A percentile compares a stretch with the other conserved stretches of the same genome.
These are phyloP conservation scores for Auxenochlorella pyrenoidosa DNA, from an alignment of 139 green algal species.

Conservation along the genomic window DNA sequence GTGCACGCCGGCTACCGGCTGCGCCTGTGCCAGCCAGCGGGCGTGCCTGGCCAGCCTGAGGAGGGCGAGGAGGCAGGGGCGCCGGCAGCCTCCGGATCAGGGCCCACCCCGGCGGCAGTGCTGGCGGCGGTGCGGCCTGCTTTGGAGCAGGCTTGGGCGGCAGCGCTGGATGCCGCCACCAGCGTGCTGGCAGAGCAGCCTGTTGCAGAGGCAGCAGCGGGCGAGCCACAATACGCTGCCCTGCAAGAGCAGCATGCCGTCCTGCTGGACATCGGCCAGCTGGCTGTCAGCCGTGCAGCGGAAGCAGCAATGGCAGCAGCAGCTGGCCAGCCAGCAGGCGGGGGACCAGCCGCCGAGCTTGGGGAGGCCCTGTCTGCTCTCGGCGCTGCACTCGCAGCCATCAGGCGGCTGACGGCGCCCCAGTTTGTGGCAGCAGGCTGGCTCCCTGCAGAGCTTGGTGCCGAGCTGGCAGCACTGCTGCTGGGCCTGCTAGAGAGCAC, in stretches of 20 bases:
- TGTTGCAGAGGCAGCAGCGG: conserved; percentile 6
- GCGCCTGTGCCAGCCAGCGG: conserved; percentile 42
- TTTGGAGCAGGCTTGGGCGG: conserved; percentile 45
- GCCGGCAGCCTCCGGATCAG: not conserved
- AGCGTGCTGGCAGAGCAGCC: conserved; percentile 53
- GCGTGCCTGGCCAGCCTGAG: not conserved
- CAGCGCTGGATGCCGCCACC: conserved; percentile 47
- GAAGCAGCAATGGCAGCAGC: conserved; percentile 9
- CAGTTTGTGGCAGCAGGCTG: conserved; percentile 30
- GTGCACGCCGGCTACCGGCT: conserved; percentile 54
- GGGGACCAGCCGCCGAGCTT: not conserved
- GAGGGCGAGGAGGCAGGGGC: not conserved
- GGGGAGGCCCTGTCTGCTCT: not conserved
- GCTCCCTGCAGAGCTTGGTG: not conserved
- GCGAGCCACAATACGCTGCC: not conserved
- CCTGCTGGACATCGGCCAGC: conserved; percentile 58
- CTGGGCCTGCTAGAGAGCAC: not conserved
- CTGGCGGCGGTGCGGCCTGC: conserved; percentile 27
- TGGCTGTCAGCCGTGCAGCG: conserved; percentile 46
- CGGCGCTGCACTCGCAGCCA: not conserved
- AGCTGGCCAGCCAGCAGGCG: not conserved
- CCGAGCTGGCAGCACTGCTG: conserved; percentile 23
- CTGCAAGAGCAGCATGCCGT: conserved; percentile 26
- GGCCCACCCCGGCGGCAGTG: conserved; percentile 20
- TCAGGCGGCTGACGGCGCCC: conserved; percentile 33